Evolutionary conservation across 2,329 filamentous ascomycete species (phyloP).

Genomic region (Uncinocarpus reesii): DNA sequence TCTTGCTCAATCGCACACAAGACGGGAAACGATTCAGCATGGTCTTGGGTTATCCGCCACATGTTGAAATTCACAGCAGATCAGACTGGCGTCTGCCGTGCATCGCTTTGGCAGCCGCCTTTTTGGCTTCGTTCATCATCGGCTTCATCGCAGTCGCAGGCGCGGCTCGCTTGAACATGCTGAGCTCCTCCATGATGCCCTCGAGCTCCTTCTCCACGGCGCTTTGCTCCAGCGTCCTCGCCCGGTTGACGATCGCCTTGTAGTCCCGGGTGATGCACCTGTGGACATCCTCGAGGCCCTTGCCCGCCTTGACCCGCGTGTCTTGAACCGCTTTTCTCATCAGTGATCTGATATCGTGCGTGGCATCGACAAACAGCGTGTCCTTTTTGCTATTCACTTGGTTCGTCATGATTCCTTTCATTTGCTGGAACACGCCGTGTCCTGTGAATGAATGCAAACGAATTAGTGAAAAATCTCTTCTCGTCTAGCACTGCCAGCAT

Average conservation of each 20-base stretch:
- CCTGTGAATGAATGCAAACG: no score
- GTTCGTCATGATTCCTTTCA: neutral
- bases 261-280: neutral
- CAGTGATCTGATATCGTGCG: neutral
- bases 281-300: neutral
- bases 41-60: no score
- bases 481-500: no score
- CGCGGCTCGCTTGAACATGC: neutral
- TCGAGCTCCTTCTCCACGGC: neutral
- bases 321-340: neutral
- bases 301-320: constrained; percentile 32
- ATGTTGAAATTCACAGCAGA: no score
- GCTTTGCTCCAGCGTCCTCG: neutral
- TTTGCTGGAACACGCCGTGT: neutral
- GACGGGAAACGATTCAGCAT: no score
- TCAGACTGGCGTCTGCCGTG: neutral
- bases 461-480: no score
- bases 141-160: neutral
- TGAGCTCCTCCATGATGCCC: neutral
- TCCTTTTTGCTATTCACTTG: neutral
- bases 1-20: no score
- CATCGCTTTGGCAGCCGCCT: no score
- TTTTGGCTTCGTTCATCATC: neutral
- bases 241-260: neutral
- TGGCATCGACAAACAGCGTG: neutral